Evolutionary conservation across 1,284 basidiomycete species (phyloP).

Genomic region (Garcileccinum viscosum): DNA sequence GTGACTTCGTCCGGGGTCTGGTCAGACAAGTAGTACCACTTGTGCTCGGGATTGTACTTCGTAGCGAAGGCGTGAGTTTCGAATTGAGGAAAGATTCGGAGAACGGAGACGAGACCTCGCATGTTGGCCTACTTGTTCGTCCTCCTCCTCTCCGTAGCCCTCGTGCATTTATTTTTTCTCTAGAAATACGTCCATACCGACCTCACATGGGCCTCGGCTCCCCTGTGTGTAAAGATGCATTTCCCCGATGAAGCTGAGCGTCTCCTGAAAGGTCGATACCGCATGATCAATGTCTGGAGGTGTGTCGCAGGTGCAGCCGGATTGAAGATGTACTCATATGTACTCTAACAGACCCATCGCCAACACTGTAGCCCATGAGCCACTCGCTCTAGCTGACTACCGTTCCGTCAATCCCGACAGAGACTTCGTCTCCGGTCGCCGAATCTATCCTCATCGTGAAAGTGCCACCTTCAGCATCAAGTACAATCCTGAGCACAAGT

Average conservation of each 20-base stretch:
- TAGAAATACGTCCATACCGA: constrained; percentile 45
- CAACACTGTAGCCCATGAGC: constrained; percentile 42
- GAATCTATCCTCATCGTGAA: constrained; percentile 15
- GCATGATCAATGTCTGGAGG: constrained; percentile 62
- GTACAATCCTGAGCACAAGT: constrained; percentile 50
- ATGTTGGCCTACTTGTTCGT: constrained; percentile 46
- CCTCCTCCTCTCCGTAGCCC: background rate
- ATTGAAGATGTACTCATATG: background rate
- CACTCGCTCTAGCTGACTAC: constrained; percentile 29
- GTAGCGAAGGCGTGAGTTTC: background rate
- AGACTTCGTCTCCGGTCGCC: constrained; percentile 23
- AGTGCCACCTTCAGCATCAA: constrained; percentile 28
- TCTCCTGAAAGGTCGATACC: constrained; percentile 48
- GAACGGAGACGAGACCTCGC: background rate
- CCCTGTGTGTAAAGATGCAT: constrained; percentile 47
- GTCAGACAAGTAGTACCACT: constrained; percentile 26
- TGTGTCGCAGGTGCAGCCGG: constrained; percentile 2
- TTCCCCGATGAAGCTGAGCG: constrained; percentile 46
- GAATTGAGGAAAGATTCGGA: background rate
- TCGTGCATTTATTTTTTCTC: background rate
- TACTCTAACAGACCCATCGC: constrained; percentile 46
- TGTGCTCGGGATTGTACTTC: background rate
- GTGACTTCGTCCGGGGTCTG: constrained; percentile 54
- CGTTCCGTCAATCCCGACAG: constrained; percentile 18
- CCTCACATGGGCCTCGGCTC: constrained; percentile 48